Evolutionary conservation across 1,284 basidiomycete genomes (phyloP), one percentile per base, ranked within the genome.

Genomic region (Inonotus obliquus): DNA sequence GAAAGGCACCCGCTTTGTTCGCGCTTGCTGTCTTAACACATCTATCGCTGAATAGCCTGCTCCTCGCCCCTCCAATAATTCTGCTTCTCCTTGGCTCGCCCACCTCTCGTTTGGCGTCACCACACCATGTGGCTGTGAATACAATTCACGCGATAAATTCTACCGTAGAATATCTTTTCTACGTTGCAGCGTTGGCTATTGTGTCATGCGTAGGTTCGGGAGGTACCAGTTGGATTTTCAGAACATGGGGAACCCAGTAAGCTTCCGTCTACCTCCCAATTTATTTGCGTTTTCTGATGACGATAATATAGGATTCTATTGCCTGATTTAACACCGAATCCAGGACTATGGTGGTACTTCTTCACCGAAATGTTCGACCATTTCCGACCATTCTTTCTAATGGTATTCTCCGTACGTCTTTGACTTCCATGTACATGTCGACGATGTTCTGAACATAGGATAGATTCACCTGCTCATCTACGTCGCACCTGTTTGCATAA

Each of bases 301-400:
- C 48, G 47, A 44, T 13, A 17, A 41, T 41, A 38, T 65, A 92
- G 89, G 47, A 67, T 91, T 23, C 83, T 79, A 4, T 83, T 95
- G 6, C 88, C 89, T 2, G 94, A 96, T 71, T 75, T 98, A 59
- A 94, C 93, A 4, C 97, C 97, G 0, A 98, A 96, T 69, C 86
- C 93, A 7, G 96, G 96, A 2, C 77, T 98, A 41, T 95, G 93
- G 89, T 99, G 97, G 97, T 99, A 99, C 76, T 98, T 98, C 76
- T 98, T 98, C 76, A 98, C 95, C 13, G 96, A 99, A 73, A 98
- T 98, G 89, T 99, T 99, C 69, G 95, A 98, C 70, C 92, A 99
- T 74, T 99, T 98, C 78, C 81, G 96, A 35, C 83, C 88, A 2
- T 98, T 98, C 76, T 99, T 98, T 80, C 77, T 97, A 19, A 89